Percentiles rank a stretch among this genome's conserved stretches.
These are phyloP conservation scores for Lizanozyma gosingica DNA, from an alignment of 1,139 yeast genomes.

Conservation along the genomic window DNA sequence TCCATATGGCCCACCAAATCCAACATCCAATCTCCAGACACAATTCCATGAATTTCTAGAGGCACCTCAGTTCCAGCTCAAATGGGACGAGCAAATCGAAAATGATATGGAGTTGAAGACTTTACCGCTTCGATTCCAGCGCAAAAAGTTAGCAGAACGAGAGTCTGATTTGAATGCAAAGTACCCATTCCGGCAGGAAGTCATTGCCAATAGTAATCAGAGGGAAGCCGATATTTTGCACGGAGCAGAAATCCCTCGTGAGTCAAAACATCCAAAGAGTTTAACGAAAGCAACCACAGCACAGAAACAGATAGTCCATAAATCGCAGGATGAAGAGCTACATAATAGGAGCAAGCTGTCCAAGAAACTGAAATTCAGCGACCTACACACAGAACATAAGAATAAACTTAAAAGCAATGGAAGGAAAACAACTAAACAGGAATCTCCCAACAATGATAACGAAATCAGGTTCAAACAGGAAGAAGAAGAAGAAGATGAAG, in stretches of 20 bases:
- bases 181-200: constrained; percentile 29
- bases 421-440: constrained; percentile 7
- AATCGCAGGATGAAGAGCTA: constrained; percentile 5
- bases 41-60: constrained; percentile 26
- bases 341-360: constrained; percentile 1
- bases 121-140: constrained; percentile 35
- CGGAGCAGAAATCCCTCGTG: constrained; percentile 14
- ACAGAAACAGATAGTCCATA: constrained; percentile 9
- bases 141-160: constrained; percentile 34
- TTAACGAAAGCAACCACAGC: constrained; percentile 4
- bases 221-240: constrained; percentile 16
- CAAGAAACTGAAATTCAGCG: constrained; percentile 4
- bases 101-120: constrained; percentile 19
- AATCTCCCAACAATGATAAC: constrained; percentile 9
- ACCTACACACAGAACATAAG: constrained; percentile 11
- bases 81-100: constrained; percentile 26
- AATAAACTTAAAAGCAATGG: constrained; percentile 6
- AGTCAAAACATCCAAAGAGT: constrained; percentile 1
- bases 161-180: constrained; percentile 23
- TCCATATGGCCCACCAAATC: constrained; percentile 8
- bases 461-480: constrained; percentile 5
- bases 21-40: constrained; percentile 23
- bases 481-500: constrained; percentile 4
- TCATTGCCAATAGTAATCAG: constrained; percentile 15
- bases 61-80: constrained; percentile 18